A percentile compares a stretch with the other conserved stretches of the same genome.
These are phyloP conservation scores for Cenococcum geophilum DNA, from an alignment of 495 filamentous ascomycete genomes.

Conservation along the genomic window DNA sequence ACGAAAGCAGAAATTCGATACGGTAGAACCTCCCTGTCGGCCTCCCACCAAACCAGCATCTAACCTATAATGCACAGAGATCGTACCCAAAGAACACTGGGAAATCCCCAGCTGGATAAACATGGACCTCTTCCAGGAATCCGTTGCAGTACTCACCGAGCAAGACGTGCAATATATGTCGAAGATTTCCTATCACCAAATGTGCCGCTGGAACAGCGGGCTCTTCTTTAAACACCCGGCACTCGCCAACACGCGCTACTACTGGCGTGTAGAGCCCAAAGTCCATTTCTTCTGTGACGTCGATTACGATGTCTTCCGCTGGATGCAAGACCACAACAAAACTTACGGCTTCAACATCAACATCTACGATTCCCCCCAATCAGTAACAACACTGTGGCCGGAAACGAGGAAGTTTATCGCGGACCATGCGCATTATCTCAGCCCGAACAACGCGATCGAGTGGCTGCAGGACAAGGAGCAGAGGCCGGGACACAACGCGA, in stretches of 20 bases:
- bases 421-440: constrained; percentile 69
- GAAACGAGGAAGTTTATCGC: constrained; percentile 84
- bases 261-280: constrained; percentile 99
- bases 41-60: not conserved
- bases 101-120: constrained; percentile 88
- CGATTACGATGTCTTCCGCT: constrained; percentile 98
- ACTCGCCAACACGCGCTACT: constrained; percentile 74
- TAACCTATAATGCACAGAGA: constrained; percentile 46
- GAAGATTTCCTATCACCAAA: constrained; percentile 91
- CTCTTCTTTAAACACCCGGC: constrained; percentile 96
- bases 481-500: constrained; percentile 70
- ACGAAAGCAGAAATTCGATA: constrained; percentile 84
- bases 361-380: constrained; percentile 84
- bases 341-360: constrained; percentile 99
- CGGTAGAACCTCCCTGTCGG: constrained; percentile 48
- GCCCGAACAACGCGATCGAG: constrained; percentile 73
- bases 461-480: constrained; percentile 77
- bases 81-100: constrained; percentile 94
- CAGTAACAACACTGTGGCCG: constrained; percentile 88
- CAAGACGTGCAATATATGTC: constrained; percentile 82
- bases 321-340: constrained; percentile 95
- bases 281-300: constrained; percentile 99
- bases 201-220: constrained; percentile 99
- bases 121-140: constrained; percentile 75
- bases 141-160: constrained; percentile 72